These are phyloP conservation scores for Hyaloscypha variabilis DNA, from an alignment of 495 filamentous ascomycete species.

Conservation along the genomic window DNA sequence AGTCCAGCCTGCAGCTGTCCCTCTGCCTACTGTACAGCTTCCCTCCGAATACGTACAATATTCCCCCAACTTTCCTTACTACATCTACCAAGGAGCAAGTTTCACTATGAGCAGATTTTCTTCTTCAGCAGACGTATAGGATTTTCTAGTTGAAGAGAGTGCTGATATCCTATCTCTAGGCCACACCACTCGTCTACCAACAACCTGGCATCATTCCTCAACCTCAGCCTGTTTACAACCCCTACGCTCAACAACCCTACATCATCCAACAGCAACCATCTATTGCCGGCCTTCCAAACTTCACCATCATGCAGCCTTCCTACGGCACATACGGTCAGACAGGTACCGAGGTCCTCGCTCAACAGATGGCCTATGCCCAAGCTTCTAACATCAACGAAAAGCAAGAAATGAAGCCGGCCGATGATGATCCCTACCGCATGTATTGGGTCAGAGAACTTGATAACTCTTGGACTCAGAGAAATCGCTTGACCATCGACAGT, in stretches of 20 bases:
- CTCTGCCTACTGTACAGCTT: constrained; percentile 12
- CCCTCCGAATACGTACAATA: constrained; percentile 1
- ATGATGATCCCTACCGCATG: constrained; percentile 51
- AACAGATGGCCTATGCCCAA: constrained; percentile 34
- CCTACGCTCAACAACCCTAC: constrained; percentile 10
- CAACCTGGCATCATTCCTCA: constrained; percentile 2
- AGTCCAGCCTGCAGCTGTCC: constrained; percentile 1
- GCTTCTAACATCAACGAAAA: constrained; percentile 44
- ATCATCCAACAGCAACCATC: constrained; percentile 17
- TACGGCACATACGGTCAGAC: constrained; percentile 23
- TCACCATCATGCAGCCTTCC: constrained; percentile 22
- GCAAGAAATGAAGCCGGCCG: constrained; percentile 54
- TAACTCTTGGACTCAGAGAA: constrained; percentile 46
- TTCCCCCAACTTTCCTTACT: constrained; percentile 5
- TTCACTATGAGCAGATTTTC: not conserved
- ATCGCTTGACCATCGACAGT: constrained; percentile 50
- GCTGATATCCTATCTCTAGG: constrained; percentile 4
- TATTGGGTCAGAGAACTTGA: constrained; percentile 54
- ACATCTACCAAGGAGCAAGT: constrained; percentile 8
- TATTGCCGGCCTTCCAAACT: constrained; percentile 13
- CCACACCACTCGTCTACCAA: constrained; percentile 5
- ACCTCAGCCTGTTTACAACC: constrained; percentile 2
- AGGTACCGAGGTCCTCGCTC: constrained; percentile 18
- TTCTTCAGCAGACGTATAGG: not conserved
- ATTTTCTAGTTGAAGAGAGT: not conserved